Percentiles rank a stretch among this genome's conserved stretches.
Evolutionary conservation across 2,329 filamentous ascomycete genomes (phyloP).

Genomic region (Chlorencoelia australis): DNA sequence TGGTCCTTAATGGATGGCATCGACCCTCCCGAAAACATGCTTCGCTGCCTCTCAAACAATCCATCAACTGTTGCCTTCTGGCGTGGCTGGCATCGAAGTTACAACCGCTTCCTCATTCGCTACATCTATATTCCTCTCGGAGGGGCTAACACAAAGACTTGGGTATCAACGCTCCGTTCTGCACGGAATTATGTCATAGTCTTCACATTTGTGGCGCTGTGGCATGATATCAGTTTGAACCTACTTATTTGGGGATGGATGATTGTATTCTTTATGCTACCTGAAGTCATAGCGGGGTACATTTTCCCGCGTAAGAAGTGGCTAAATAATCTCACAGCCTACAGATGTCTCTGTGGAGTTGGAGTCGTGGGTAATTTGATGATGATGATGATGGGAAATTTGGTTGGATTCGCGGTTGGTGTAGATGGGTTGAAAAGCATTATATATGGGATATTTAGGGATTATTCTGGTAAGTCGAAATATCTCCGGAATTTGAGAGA

Average conservation of each 20-base stretch:
- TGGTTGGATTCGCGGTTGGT: conserved; percentile 91
- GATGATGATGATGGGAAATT: conserved; percentile 92
- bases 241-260: conserved; percentile 96
- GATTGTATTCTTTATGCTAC: conserved; percentile 85
- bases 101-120: conserved; percentile 87
- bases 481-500: background rate
- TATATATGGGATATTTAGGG: conserved; percentile 62
- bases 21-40: conserved; percentile 96
- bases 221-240: conserved; percentile 92
- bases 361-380: conserved; percentile 77
- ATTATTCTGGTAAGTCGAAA: conserved; percentile 51
- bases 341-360: conserved; percentile 69
- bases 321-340: conserved; percentile 57
- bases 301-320: conserved; percentile 64
- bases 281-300: conserved; percentile 64
- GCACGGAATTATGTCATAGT: conserved; percentile 71
- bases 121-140: conserved; percentile 93
- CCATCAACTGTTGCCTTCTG: conserved; percentile 87
- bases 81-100: conserved; percentile 91
- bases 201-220: conserved; percentile 94
- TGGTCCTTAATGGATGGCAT: conserved; percentile 87
- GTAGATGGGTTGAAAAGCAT: conserved; percentile 77
- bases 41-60: conserved; percentile 92
- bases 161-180: conserved; percentile 41
- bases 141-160: conserved; percentile 45